phyloP scores from a whole-genome alignment of 2,329 filamentous ascomycete genomes.

The Aureobasidium lini region DNA sequence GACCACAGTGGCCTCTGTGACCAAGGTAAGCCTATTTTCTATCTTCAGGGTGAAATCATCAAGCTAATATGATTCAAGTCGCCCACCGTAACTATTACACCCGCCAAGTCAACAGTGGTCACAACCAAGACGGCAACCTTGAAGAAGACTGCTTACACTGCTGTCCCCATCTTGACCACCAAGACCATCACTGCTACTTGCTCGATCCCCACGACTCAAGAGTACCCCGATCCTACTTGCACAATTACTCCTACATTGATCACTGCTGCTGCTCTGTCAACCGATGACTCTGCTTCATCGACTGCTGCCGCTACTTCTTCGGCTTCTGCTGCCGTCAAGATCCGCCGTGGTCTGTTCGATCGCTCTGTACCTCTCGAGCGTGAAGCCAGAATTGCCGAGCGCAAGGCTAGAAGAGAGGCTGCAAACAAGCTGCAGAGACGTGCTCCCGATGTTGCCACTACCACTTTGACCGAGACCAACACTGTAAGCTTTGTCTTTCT shows the following conservation, averaged over 20 bases:
- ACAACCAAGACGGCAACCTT: conserved; percentile 27
- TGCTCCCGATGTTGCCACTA: conserved; percentile 26
- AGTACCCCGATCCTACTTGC: conserved; percentile 22
- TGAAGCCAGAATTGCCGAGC: conserved; percentile 20
- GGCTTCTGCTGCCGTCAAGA: conserved; percentile 16
- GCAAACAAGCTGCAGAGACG: conserved; percentile 20
- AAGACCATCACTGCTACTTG: conserved; percentile 28
- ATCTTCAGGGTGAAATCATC: neutral
- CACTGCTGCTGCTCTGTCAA: conserved; percentile 15
- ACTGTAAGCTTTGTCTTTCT: conserved; percentile 14
- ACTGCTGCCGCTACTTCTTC: conserved; percentile 18
- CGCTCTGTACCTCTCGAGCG: conserved; percentile 16
- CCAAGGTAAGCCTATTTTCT: neutral
- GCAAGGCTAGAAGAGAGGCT: conserved; percentile 22
- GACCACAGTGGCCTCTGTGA: conserved; percentile 12
- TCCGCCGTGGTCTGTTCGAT: conserved; percentile 17
- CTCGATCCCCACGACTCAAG: conserved; percentile 21
- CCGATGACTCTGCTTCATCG: conserved; percentile 16
- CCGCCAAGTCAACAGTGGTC: conserved; percentile 19
- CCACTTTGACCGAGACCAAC: conserved; percentile 26
- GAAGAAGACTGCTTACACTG: conserved; percentile 17
- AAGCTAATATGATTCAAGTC: neutral
- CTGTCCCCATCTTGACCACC: conserved; percentile 18
- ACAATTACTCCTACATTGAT: conserved; percentile 24
- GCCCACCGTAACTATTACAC: conserved; percentile 16